Evolutionary conservation across 2,329 filamentous ascomycete genomes (phyloP), one percentile per base, ranked within the genome.

Genomic region (Exophiala aquamarina): DNA sequence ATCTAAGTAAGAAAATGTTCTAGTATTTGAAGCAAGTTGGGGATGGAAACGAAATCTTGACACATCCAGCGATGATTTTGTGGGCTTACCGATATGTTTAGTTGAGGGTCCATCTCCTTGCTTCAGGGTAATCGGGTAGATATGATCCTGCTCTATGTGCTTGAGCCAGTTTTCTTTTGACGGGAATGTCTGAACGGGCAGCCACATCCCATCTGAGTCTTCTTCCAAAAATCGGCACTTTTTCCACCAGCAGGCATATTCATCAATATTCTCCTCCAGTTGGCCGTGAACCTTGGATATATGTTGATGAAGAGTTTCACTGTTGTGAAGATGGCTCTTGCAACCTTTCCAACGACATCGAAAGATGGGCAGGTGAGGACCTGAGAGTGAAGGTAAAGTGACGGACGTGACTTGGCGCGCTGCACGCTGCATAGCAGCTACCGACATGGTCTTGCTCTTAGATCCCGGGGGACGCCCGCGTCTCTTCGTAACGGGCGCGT

Each of bases 281-380:
- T 66, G 61, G 2, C 67, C 56, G 47, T 86, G 82, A 3, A 77
- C 63, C 56, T 81, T 83, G 41, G 70, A 60, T 4, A 83, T 63
- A 60, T 86, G 83, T 47, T 77, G 78, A 51, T 75, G 74, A 4
- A 86, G 65, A 0, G 76, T 79, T 7, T 76, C 73, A 11, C 84
- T 62, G 55, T 84, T 85, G 62, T 86, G 82, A 4, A 86, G 66
- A 53, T 82, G 72, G 0, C 77, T 74, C 3, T 64, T 63, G 60
- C 83, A 86, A 2, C 66, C 63, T 41, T 72, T 64, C 82, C 82
- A 86, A 33, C 68, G 62, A 63, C 83, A 86, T 44, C 71, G 69
- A 60, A 74, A 86, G 4, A 47, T 17, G 21, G 54, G 54, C 17
- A 56, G 29, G 50, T 19, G 43, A 21, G 43, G 38, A n/a, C 36